Evolutionary conservation across 1,284 basidiomycete genomes (phyloP).

Genomic region (Irpex rosettiformis): DNA sequence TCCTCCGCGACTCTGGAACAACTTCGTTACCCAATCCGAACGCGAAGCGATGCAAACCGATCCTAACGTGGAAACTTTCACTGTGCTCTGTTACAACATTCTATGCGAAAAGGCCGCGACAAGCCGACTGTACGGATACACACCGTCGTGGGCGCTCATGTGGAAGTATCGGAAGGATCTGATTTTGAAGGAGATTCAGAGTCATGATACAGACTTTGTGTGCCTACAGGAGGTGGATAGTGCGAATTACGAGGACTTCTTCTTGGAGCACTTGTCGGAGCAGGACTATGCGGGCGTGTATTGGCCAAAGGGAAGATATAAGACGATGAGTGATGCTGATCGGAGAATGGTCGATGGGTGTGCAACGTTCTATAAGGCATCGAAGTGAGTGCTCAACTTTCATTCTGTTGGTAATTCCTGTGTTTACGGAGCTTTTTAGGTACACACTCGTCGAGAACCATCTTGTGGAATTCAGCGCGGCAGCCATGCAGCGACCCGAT

Average conservation of each 20-base stretch:
- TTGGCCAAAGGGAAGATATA: slow-evolving; percentile 92
- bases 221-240: slow-evolving; percentile 96
- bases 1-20: slow-evolving; percentile 81
- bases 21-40: slow-evolving; percentile 69
- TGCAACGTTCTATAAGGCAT: slow-evolving; percentile 92
- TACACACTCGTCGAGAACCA: slow-evolving; percentile 94
- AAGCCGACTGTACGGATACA: slow-evolving; percentile 91
- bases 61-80: slow-evolving; percentile 69
- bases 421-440: slow-evolving; percentile 38
- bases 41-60: slow-evolving; percentile 55
- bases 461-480: slow-evolving; percentile 91
- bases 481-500: slow-evolving; percentile 91
- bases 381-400: slow-evolving; percentile 56
- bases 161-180: slow-evolving; percentile 96
- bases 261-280: slow-evolving; percentile 72
- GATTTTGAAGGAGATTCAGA: slow-evolving; percentile 85
- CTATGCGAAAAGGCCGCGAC: slow-evolving; percentile 93
- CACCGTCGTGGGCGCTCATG: slow-evolving; percentile 91
- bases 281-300: slow-evolving; percentile 91
- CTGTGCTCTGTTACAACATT: slow-evolving; percentile 91
- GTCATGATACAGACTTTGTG: slow-evolving; percentile 85
- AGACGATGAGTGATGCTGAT: slow-evolving; percentile 91
- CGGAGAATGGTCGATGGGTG: slow-evolving; percentile 92
- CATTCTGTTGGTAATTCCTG: neutral
- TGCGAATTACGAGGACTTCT: slow-evolving; percentile 93